Evolutionary conservation across 208 protist genomes (phyloP), one percentile per base, ranked within the genome.

Genomic region (Trypanosoma caninum): DNA sequence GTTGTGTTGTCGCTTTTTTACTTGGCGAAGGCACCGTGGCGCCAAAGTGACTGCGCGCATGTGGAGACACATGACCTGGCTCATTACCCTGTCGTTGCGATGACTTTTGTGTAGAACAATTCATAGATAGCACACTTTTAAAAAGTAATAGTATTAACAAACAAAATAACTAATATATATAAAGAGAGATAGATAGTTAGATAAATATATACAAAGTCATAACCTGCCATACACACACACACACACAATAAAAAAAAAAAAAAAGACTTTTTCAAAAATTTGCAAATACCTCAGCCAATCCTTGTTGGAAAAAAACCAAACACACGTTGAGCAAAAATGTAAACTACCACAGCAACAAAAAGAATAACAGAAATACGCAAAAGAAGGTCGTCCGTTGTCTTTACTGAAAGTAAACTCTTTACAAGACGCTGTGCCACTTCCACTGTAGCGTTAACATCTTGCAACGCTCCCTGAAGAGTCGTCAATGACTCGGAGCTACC

Each of bases 371-470:
- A 90, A 3, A 93, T 10, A 10, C 73, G 69, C 59, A 95, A 65
- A 50, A 92, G 40, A 41, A 78, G 0, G 52, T 85, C 83, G 48
- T 95, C 89, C 8, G 51, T 52, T 3, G 74, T 80, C 63, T 93
- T 82, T 13, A 87, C 79, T 3, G 61, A 61, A 18, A 95, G 53
- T 10, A 95, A 45, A 27, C 59, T 65, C 10, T 70, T 57, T 59
- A 92, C 79, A 48, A 87, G 45, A 13, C 51, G 54, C 46, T 87
- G 76, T 22, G 89, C 85, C 23, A 74, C 50, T 23, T 79, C 79
- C 58, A 95, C 78, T 27, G 84, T 79, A 6, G 65, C 58, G 65
- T 85, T 69, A 10, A 95, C 85, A 42, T 89, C 79, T 9, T 78
- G 51, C 53, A 95, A 72, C 0, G 83, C 59, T 11, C 58, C 50